A percentile compares a stretch with the other conserved stretches of the same genome.
Conservation (phyloP, 768 basidiomycete species). For the Pleurotus citrinopileatus region DNA sequence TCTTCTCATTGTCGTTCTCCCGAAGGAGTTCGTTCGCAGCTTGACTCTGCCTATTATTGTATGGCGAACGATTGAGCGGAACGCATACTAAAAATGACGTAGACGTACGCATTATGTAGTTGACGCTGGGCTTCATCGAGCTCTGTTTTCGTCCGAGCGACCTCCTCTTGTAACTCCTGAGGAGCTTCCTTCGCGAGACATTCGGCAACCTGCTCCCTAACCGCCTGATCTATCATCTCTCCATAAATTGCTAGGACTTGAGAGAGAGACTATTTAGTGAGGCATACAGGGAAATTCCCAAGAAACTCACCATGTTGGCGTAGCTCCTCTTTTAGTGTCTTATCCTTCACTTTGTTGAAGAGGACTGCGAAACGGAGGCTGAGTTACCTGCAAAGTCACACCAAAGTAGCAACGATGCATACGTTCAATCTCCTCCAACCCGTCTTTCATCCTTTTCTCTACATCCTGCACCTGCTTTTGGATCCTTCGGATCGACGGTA, state of each 20-base stretch:
- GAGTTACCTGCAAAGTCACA: not conserved
- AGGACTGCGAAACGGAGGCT: slow-evolving; percentile 32
- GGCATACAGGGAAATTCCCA: not conserved
- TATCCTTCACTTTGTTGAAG: slow-evolving; percentile 41
- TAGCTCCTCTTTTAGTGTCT: slow-evolving; percentile 42
- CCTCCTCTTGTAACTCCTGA: slow-evolving; percentile 43
- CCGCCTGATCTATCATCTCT: slow-evolving; percentile 45
- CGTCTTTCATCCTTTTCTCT: slow-evolving; percentile 40
- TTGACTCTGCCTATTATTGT: slow-evolving; percentile 47
- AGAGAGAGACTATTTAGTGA: slow-evolving; percentile 4
- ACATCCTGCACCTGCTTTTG: slow-evolving; percentile 40
- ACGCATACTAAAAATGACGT: not conserved
- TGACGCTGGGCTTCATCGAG: slow-evolving; percentile 43
- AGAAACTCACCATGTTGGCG: slow-evolving; percentile 38
- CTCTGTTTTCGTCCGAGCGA: slow-evolving; percentile 39
- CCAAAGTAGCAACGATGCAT: slow-evolving; percentile 13
- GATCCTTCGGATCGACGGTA: slow-evolving; percentile 28
- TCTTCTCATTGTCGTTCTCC: slow-evolving; percentile 34
- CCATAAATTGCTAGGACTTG: slow-evolving; percentile 48
- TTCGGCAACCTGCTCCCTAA: slow-evolving; percentile 46
- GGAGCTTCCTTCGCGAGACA: slow-evolving; percentile 47
- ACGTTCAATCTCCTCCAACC: slow-evolving; percentile 50
- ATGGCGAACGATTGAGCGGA: not conserved
- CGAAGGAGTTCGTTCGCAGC: slow-evolving; percentile 49
- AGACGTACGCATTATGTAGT: slow-evolving; percentile 56